phyloP scores from a whole-genome alignment of 768 basidiomycete genomes.

The Rhizopogon vulgaris region DNA sequence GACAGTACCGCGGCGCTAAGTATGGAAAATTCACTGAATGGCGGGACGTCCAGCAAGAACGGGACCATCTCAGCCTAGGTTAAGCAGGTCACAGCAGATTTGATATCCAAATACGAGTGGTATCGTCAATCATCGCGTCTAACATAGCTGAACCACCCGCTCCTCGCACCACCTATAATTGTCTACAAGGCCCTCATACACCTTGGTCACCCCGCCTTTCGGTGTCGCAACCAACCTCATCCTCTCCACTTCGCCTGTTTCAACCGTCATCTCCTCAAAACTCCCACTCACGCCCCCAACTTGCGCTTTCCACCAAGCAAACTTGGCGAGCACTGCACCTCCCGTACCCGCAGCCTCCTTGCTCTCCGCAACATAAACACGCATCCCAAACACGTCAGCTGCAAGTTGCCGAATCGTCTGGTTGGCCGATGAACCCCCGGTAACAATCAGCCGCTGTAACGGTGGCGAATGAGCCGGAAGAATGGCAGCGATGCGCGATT shows the following conservation, averaged over 20 bases:
- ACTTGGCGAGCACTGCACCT: slow-evolving; percentile 66
- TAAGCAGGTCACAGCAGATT: too few species aligned
- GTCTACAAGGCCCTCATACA: slow-evolving; percentile 51
- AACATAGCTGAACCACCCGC: slow-evolving; percentile 30
- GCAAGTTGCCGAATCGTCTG: slow-evolving; percentile 65
- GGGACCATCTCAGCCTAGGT: too few species aligned
- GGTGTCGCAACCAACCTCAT: slow-evolving; percentile 62
- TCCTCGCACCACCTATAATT: slow-evolving; percentile 55
- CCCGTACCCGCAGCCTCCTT: slow-evolving; percentile 71
- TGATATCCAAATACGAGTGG: too few species aligned
- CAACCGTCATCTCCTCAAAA: slow-evolving; percentile 58
- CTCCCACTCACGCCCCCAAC: slow-evolving; percentile 35
- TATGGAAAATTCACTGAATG: too few species aligned
- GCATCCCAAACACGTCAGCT: slow-evolving; percentile 75
- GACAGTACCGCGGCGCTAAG: too few species aligned
- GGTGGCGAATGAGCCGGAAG: slow-evolving; percentile 45
- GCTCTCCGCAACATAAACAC: slow-evolving; percentile 61
- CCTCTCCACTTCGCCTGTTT: slow-evolving; percentile 37
- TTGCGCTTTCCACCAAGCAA: slow-evolving; percentile 56
- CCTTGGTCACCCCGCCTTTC: slow-evolving; percentile 30
- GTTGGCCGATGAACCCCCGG: slow-evolving; percentile 77
- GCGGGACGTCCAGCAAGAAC: too few species aligned
- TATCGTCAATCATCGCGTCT: not conserved
- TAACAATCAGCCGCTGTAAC: slow-evolving; percentile 64
- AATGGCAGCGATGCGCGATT: slow-evolving; percentile 63